Percentiles rank a stretch among this genome's conserved stretches.
phyloP scores from a whole-genome alignment of 2,329 filamentous ascomycete genomes.

The Botryosphaeria dothidea region DNA sequence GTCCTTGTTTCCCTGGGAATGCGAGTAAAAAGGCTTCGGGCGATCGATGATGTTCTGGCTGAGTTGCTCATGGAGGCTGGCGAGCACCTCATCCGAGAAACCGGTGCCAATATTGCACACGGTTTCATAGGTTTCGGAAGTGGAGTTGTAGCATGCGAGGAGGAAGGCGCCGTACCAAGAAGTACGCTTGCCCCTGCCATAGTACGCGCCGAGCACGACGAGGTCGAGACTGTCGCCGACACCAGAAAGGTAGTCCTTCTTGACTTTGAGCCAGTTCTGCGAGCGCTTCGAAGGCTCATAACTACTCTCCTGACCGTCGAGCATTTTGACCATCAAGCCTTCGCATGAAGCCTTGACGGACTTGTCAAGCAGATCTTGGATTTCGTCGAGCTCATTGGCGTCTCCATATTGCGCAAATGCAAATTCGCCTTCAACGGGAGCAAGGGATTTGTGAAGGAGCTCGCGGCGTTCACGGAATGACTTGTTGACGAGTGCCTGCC shows the following conservation, averaged over 20 bases:
- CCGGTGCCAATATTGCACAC: conserved; percentile 99
- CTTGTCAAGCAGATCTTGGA: conserved; percentile 88
- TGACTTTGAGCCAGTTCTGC: conserved; percentile 98
- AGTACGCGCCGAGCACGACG: conserved; percentile 91
- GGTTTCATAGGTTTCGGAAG: conserved; percentile 82
- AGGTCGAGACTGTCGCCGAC: conserved; percentile 95
- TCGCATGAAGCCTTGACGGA: conserved; percentile 95
- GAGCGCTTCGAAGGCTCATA: conserved; percentile 96
- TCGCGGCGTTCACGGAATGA: conserved; percentile 80
- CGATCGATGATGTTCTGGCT: conserved; percentile 79
- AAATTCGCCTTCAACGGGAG: conserved; percentile 84
- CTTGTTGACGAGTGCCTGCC: conserved; percentile 75
- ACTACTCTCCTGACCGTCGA: conserved; percentile 87
- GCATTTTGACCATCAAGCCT: conserved; percentile 99
- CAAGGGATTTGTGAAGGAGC: conserved; percentile 72
- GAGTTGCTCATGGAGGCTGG: conserved; percentile 77
- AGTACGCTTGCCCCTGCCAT: conserved; percentile 92
- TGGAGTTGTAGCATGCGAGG: conserved; percentile 86
- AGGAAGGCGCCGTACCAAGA: conserved; percentile 95
- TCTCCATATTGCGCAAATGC: conserved; percentile 85
- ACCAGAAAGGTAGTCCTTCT: conserved; percentile 95
- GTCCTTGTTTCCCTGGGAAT: conserved; percentile 81
- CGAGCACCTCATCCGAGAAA: conserved; percentile 92
- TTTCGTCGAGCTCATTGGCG: conserved; percentile 87
- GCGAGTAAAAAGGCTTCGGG: conserved; percentile 91